Evolutionary conservation across 2,329 filamentous ascomycete genomes (phyloP).

Genomic region (Truncatella angustata): DNA sequence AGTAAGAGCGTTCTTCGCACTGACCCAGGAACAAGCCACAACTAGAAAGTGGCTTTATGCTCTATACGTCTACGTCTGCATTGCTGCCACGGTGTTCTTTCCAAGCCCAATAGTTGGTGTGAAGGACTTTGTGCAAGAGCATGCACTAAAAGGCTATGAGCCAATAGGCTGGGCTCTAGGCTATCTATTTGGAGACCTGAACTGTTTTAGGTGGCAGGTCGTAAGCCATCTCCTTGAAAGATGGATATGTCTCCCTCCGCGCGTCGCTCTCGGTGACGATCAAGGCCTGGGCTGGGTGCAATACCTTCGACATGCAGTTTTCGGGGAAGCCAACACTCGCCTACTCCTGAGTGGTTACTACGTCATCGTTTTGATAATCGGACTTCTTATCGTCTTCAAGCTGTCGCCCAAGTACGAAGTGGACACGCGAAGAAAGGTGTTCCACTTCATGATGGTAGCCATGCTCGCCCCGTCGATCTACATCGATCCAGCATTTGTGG

Average conservation of each 20-base stretch:
- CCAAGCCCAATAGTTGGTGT: slow-evolving; percentile 52
- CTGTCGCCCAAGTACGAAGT: slow-evolving; percentile 81
- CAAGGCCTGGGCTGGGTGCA: slow-evolving; percentile 61
- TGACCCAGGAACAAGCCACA: slow-evolving; percentile 76
- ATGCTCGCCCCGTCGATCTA: slow-evolving; percentile 90
- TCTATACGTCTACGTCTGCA: slow-evolving; percentile 68
- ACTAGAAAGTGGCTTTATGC: slow-evolving; percentile 84
- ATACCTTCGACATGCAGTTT: slow-evolving; percentile 57
- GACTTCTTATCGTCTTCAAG: slow-evolving; percentile 71
- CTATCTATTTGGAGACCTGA: slow-evolving; percentile 81
- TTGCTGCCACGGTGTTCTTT: slow-evolving; percentile 64
- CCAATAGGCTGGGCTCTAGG: slow-evolving; percentile 90
- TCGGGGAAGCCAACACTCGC: slow-evolving; percentile 81
- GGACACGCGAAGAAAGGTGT: slow-evolving; percentile 93
- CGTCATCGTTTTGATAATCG: slow-evolving; percentile 63
- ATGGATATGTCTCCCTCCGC: slow-evolving; percentile 72
- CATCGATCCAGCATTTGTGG: slow-evolving; percentile 80
- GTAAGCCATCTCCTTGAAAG: slow-evolving; percentile 64
- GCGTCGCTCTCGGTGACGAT: slow-evolving; percentile 29
- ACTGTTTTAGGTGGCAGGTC: slow-evolving; percentile 69
- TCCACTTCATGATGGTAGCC: slow-evolving; percentile 96
- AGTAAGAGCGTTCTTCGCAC: slow-evolving; percentile 70
- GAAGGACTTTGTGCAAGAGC: slow-evolving; percentile 63
- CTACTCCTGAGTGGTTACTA: slow-evolving; percentile 76
- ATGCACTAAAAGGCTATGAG: slow-evolving; percentile 70